Conservation (phyloP, 2,329 filamentous ascomycete species). For the Westerdykella sp. region DNA sequence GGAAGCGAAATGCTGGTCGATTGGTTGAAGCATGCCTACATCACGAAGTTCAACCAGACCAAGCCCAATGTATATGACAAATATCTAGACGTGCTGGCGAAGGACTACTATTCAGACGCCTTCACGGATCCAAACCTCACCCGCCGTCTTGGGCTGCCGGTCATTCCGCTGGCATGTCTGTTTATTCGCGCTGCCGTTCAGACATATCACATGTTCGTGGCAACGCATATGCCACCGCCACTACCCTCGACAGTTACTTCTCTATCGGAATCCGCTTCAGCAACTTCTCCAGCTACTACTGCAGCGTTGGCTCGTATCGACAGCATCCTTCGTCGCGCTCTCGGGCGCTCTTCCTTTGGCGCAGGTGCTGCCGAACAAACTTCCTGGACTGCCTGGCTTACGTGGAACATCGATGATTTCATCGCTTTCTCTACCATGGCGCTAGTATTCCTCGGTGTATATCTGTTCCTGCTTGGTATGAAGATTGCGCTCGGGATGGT, state of each 20-base stretch:
- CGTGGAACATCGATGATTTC: constrained; percentile 62
- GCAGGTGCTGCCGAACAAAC: constrained; percentile 31
- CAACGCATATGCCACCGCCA: constrained; percentile 74
- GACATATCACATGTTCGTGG: constrained; percentile 97
- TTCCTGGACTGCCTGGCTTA: constrained; percentile 28
- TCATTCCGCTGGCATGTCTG: constrained; percentile 87
- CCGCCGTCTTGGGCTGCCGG: constrained; percentile 79
- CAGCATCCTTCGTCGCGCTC: constrained; percentile 66
- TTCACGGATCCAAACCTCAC: constrained; percentile 88
- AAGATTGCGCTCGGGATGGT: constrained; percentile 87
- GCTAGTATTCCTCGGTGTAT: constrained; percentile 76
- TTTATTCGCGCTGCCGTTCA: constrained; percentile 93
- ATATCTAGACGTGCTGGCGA: constrained; percentile 88
- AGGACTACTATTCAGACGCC: constrained; percentile 96
- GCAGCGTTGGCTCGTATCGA: constrained; percentile 76
- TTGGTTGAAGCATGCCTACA: constrained; percentile 94
- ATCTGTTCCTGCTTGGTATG: constrained; percentile 71
- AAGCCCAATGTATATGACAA: constrained; percentile 83
- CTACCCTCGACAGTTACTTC: constrained; percentile 61
- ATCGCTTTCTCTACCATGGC: constrained; percentile 77
- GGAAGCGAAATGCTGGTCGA: constrained; percentile 97
- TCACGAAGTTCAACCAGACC: constrained; percentile 97
- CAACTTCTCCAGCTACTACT: constrained; percentile 62
- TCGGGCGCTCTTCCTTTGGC: constrained; percentile 67
- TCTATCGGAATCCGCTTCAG: constrained; percentile 49